A percentile compares a stretch with the other conserved stretches of the same genome.
Evolutionary conservation across 495 filamentous ascomycete species (phyloP).

Genomic region (Schizothecium vesticola): DNA sequence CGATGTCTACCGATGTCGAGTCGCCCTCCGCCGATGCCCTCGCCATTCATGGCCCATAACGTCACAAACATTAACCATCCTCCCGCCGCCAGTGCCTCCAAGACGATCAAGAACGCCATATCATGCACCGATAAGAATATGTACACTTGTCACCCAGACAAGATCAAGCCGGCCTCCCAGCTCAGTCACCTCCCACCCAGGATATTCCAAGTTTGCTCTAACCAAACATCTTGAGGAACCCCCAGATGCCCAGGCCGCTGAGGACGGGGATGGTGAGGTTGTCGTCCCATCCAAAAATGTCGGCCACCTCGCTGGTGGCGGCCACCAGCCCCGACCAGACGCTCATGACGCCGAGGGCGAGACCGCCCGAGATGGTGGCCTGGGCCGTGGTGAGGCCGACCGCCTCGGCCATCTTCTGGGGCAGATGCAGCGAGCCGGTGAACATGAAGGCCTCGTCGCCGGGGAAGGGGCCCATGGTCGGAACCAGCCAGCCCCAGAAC

Average conservation of each 20-base stretch:
- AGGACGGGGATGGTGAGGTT: conserved; percentile 94
- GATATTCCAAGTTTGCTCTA: conserved; percentile 23
- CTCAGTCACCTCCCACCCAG: not conserved
- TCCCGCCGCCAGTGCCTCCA: not conserved
- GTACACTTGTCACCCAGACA: not conserved
- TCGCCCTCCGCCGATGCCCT: not conserved
- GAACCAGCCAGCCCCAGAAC: conserved; percentile 86
- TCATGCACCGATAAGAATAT: conserved; percentile 10
- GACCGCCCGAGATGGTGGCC: conserved; percentile 54
- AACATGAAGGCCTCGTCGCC: conserved; percentile 79
- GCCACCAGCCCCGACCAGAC: conserved; percentile 82
- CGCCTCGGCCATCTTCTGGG: conserved; percentile 47
- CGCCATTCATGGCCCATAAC: not conserved
- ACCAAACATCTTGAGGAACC: conserved; percentile 88
- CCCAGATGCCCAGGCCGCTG: conserved; percentile 86
- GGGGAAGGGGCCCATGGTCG: conserved; percentile 57
- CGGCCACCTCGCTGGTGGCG: conserved; percentile 81
- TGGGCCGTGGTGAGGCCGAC: conserved; percentile 44
- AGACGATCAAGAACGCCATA: not conserved
- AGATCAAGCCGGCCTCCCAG: not conserved
- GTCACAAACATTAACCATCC: not conserved
- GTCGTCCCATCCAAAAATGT: conserved; percentile 91
- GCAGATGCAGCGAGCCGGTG: conserved; percentile 62
- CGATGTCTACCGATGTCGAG: not conserved
- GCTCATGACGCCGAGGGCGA: conserved; percentile 81